Evolutionary conservation across 163 green algal species (phyloP), one percentile per base, ranked within the genome.

Genomic region (Prototheca wickerhamii): DNA sequence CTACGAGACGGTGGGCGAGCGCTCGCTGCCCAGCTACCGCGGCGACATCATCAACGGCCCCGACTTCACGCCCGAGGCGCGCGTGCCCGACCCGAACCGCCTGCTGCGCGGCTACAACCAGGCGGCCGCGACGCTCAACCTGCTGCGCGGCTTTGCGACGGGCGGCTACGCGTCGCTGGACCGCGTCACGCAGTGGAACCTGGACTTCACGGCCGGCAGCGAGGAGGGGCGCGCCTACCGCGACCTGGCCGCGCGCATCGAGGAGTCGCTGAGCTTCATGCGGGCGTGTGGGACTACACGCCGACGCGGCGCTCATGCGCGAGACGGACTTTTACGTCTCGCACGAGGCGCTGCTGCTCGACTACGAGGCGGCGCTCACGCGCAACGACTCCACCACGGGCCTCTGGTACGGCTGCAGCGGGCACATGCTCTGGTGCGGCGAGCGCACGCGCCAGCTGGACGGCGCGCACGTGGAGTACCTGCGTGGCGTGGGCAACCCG

Each of bases 21-120:
- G 18, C 30, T 50, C 31, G 31, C 80, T 97, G 35, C 90, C 91
- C 23, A 87, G 76, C 30, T 97, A 97, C 84, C 80, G 91, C 33
- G 92, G 93, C 3, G 93, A 99, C 83, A 99, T 97, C 81, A 96
- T 99, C 82, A 99, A 99, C 71, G 87, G 81, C 5, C 83, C 88
- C 23, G 93, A 96, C 61, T 96, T 96, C 74, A 95, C 83, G 0
- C 7, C 65, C 1, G 83, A 92, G 57, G 87, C 93, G 4, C 86
- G 93, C 66, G 49, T 96, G 4, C 93, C 91, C 35, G 80, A 97
- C 78, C 93, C 93, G 6, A 64, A 61, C 52, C 80, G 93, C 50
- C 82, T 99, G 29, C 81, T 98, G 28, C 67, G 76, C 18, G 91
- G 91, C 17, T 99, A 99, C 85, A 94, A 97, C 80, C 93, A 98